Base-by-base conservation (phyloP, 176 grass and related monocot genomes). In the Carex myosuroides region DNA sequence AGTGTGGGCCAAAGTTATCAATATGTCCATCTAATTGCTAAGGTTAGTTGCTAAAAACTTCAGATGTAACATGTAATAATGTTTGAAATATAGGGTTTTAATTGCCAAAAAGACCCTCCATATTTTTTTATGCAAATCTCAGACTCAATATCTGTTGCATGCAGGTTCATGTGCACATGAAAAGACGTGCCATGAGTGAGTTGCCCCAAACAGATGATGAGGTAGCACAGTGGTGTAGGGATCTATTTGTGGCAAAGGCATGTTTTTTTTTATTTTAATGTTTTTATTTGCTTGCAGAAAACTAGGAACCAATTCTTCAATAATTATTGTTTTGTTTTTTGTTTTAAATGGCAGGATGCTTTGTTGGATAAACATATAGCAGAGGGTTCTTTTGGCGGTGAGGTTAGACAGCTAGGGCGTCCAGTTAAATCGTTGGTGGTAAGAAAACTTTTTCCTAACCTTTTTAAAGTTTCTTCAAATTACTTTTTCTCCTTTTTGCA, bases 111-210 rank as follows among this genome's bases (percentile, higher is more conserved):
- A 50, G 20, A 20, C 8, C 41, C 8, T 29, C 3, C 41, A 72
- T 39, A 41, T 14, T 50, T 53, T 70, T 53, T 42, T 0, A 26
- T 14, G n/a, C 44, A 52, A 74, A 53, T 9, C 1, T 74, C 11
- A 53, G 10, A 74, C 24, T 8, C 20, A 6, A 74, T 24, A 2
- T 70, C 44, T 74, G 71, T 75, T 57, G 26, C 52, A 24, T 85
- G 14, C 85, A 98, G 96, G 88, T 98, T 57, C 96, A 98, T 93
- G 93, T 98, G 70, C 91, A 90, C 88, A 85, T 98, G 77, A 98
- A 95, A 79, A 90, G 91, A 0, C 96, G 87, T 81, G 78, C 88
- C 26, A 93, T 98, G 89, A 91, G 74, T 57, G 96, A 98, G 64
- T 72, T 95, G 84, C 96, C 96, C 57, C 80, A 89, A 81, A 88